A percentile compares a stretch with the other conserved stretches of the same genome.
phyloP scores from a whole-genome alignment of 2,329 filamentous ascomycete species.

The Ceratocystis cubensis region DNA sequence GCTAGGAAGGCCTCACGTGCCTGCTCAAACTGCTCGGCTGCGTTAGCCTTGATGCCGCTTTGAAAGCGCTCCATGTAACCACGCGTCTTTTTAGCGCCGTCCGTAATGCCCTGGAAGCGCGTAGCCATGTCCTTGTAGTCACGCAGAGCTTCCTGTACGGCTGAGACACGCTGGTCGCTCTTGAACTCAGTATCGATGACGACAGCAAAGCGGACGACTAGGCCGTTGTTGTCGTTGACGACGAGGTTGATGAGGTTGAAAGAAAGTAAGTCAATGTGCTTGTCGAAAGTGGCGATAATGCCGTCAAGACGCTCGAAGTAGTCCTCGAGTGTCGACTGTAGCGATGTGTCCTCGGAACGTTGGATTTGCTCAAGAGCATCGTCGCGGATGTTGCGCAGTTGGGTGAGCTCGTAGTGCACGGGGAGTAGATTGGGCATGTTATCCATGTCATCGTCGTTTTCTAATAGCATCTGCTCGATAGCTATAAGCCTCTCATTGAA shows the following conservation, averaged over 20 bases:
- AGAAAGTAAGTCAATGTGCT: conserved; percentile 78
- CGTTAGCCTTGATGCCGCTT: conserved; percentile 61
- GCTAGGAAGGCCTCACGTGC: conserved; percentile 64
- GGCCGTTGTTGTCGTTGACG: conserved; percentile 70
- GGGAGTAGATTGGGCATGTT: conserved; percentile 84
- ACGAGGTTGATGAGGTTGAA: conserved; percentile 83
- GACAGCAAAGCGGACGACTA: conserved; percentile 82
- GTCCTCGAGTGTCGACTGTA: conserved; percentile 74
- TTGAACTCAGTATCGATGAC: conserved; percentile 94
- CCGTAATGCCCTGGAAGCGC: conserved; percentile 88
- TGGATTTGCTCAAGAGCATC: conserved; percentile 95
- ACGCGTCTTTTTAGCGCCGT: conserved; percentile 79
- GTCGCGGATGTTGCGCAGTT: conserved; percentile 85
- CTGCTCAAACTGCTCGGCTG: conserved; percentile 60
- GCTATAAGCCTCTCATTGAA: conserved; percentile 67
- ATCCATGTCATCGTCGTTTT: conserved; percentile 76
- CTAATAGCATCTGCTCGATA: conserved; percentile 64
- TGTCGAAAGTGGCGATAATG: conserved; percentile 88
- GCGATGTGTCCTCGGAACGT: conserved; percentile 55
- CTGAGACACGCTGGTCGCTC: conserved; percentile 82
- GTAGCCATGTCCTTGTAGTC: conserved; percentile 92
- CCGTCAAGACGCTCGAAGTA: conserved; percentile 80
- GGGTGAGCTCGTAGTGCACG: conserved; percentile 83
- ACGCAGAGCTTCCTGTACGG: conserved; percentile 84
- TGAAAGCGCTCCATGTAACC: conserved; percentile 97